These are phyloP conservation scores for Colletotrichum phormii DNA, from an alignment of 2,329 filamentous ascomycete species.

Conservation along the genomic window DNA sequence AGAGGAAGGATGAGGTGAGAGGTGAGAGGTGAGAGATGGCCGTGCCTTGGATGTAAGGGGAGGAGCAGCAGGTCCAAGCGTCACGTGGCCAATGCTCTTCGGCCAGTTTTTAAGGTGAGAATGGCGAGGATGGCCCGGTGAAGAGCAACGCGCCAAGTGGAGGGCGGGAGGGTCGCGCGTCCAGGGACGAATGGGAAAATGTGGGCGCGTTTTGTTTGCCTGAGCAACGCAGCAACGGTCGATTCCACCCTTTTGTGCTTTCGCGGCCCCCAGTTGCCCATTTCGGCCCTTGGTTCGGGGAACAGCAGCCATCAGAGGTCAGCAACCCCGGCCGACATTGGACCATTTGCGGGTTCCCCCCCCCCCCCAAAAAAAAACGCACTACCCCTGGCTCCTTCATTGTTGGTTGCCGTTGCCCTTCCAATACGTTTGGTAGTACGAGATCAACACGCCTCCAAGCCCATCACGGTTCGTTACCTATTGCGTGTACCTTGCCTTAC, in stretches of 20 bases:
- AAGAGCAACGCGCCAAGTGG: constrained; percentile 16
- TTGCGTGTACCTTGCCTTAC: not conserved
- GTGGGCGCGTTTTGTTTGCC: constrained; percentile 34
- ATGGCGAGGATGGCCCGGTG: not conserved
- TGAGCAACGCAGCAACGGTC: constrained; percentile 30
- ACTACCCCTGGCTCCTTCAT: not conserved
- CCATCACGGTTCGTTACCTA: constrained; percentile 9
- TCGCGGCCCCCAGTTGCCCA: not conserved
- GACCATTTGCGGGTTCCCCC: not conserved
- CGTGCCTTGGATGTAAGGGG: not conserved
- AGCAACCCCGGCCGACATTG: not conserved
- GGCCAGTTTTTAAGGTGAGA: constrained; percentile 13
- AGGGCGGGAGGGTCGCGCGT: constrained; percentile 17
- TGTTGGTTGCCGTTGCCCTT: constrained; percentile 32
- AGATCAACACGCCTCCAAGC: constrained; percentile 26
- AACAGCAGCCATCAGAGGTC: not conserved
- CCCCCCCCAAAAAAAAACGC: not conserved
- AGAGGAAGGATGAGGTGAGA: not conserved
- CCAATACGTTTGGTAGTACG: constrained; percentile 24
- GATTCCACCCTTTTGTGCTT: not conserved
- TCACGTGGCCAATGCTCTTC: constrained; percentile 6
- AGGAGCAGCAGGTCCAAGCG: not conserved
- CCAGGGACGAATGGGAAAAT: not conserved
- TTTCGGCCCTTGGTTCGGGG: not conserved
- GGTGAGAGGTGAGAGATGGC: too few relatives aligned